These are phyloP conservation scores for Dictyostelium brefeldianum DNA, from an alignment of 78 protist genomes.

Conservation along the genomic window DNA sequence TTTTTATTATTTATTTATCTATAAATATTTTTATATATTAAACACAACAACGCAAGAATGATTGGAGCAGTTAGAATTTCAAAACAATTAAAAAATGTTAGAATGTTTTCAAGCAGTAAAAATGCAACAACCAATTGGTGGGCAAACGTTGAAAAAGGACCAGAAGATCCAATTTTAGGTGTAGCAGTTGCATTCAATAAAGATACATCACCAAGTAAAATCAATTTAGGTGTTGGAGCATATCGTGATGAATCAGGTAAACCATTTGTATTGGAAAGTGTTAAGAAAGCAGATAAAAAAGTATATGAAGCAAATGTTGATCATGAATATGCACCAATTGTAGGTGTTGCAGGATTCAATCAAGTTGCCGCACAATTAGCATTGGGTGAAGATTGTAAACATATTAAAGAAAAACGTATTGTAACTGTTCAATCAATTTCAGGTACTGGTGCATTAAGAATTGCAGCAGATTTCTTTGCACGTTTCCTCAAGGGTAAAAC, in stretches of 20 bases:
- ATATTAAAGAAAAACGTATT: constrained; percentile 55
- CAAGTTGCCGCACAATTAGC: constrained; percentile 64
- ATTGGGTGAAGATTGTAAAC: constrained; percentile 51
- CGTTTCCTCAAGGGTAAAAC: constrained; percentile 51
- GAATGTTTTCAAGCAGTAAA: neutral
- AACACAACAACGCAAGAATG: neutral
- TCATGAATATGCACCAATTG: constrained; percentile 94
- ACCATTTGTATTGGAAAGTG: constrained; percentile 85
- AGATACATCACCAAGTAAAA: constrained; percentile 84
- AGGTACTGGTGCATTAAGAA: constrained; percentile 98
- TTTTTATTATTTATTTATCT: too few relatives aligned
- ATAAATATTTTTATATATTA: too few relatives aligned
- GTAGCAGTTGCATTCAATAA: constrained; percentile 80
- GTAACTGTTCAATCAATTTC: constrained; percentile 95
- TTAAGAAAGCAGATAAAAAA: constrained; percentile 87
- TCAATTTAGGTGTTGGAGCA: constrained; percentile 93
- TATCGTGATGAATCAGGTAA: constrained; percentile 89
- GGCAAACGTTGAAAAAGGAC: constrained; percentile 81
- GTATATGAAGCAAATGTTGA: constrained; percentile 55
- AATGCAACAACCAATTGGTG: constrained; percentile 19
- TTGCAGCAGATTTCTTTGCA: constrained; percentile 89
- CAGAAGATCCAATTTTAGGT: constrained; percentile 92
- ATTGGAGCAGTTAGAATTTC: neutral
- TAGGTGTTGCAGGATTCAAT: constrained; percentile 85
- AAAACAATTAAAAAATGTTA: neutral